Evolutionary conservation across 805 yeast genomes (phyloP).

Genomic region (Saccharomycopsis babjevae): DNA sequence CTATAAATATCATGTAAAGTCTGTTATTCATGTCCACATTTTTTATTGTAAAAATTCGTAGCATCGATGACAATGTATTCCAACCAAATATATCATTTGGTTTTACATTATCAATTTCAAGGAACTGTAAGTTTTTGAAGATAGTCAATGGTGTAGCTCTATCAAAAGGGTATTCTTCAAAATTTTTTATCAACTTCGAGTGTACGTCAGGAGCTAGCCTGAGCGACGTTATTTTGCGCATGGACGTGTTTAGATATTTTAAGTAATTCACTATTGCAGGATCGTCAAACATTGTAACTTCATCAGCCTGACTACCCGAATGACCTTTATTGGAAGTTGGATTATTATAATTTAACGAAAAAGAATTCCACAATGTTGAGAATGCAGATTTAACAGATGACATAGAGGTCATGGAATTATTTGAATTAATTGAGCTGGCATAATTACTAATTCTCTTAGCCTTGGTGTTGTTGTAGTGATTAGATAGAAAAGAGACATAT

Average conservation of each 20-base stretch:
- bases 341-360: background rate
- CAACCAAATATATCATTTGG: constrained; percentile 61
- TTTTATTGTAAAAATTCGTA: constrained; percentile 45
- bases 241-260: constrained; percentile 46
- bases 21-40: constrained; percentile 42
- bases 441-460: constrained; percentile 14
- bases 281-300: constrained; percentile 19
- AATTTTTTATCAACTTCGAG: constrained; percentile 46
- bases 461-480: constrained; percentile 13
- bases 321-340: constrained; percentile 19
- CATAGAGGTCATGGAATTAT: constrained; percentile 43
- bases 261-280: constrained; percentile 35
- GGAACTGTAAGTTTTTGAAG: constrained; percentile 52
- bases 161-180: constrained; percentile 64
- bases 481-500: constrained; percentile 17
- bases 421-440: constrained; percentile 15
- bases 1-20: constrained; percentile 37
- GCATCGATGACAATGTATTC: constrained; percentile 44
- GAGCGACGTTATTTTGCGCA: constrained; percentile 56
- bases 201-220: constrained; percentile 50
- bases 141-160: constrained; percentile 54
- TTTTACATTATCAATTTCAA: constrained; percentile 50
- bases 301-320: constrained; percentile 17
- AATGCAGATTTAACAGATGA: constrained; percentile 42
- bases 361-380: constrained; percentile 15